Conservation (phyloP, 768 basidiomycete species). For the Serendipita sp. region DNA sequence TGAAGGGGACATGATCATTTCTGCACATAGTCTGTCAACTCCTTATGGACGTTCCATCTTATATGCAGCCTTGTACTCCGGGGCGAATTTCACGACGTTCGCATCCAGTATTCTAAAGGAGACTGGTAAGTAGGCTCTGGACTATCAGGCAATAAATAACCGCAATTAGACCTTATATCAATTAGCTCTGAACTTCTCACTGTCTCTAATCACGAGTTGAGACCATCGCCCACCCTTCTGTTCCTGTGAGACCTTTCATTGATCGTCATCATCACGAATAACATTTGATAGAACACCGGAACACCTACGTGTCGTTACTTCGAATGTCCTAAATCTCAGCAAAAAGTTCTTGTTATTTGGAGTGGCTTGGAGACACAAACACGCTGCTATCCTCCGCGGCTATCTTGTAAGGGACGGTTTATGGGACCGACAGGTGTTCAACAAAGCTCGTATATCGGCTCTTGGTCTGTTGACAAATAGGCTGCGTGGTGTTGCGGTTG, state of each 20-base stretch:
- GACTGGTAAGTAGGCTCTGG: slow-evolving; percentile 15
- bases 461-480: slow-evolving; percentile 45
- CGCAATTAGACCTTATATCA: slow-evolving; percentile 9
- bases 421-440: slow-evolving; percentile 74
- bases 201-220: slow-evolving; percentile 10
- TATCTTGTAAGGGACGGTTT: slow-evolving; percentile 60
- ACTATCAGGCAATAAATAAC: slow-evolving; percentile 14
- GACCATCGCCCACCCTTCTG: slow-evolving; percentile 45
- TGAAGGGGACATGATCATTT: slow-evolving; percentile 60
- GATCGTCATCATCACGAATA: not conserved
- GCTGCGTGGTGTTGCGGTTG: slow-evolving; percentile 51
- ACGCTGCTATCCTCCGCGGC: slow-evolving; percentile 49
- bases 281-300: slow-evolving; percentile 23
- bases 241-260: slow-evolving; percentile 27
- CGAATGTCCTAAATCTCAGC: slow-evolving; percentile 36
- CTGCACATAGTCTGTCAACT: slow-evolving; percentile 52
- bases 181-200: slow-evolving; percentile 12
- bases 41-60: slow-evolving; percentile 67
- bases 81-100: slow-evolving; percentile 43
- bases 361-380: slow-evolving; percentile 66
- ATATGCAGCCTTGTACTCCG: slow-evolving; percentile 63
- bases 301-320: slow-evolving; percentile 40
- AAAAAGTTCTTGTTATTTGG: slow-evolving; percentile 34
- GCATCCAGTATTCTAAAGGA: slow-evolving; percentile 37
- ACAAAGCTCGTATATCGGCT: slow-evolving; percentile 40